Percentiles rank a stretch among this genome's conserved stretches.
Evolutionary conservation across 2,329 filamentous ascomycete species (phyloP).

Genomic region (Talaromyces albobiverticillius): DNA sequence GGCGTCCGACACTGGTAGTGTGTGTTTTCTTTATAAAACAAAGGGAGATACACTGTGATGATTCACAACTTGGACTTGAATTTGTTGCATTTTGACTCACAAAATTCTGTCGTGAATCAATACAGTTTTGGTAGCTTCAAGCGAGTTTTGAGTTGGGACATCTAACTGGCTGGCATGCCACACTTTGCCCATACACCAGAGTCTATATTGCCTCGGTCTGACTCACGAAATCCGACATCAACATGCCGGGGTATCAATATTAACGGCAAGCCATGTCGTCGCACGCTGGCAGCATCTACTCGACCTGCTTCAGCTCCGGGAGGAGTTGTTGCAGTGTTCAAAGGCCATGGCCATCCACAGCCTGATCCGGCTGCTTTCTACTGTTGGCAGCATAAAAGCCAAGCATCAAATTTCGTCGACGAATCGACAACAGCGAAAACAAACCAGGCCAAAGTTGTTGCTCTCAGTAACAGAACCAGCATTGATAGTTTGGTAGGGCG

Average conservation of each 20-base stretch:
- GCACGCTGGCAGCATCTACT: slow-evolving; percentile 57
- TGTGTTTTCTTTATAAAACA: no score
- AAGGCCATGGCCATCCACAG: slow-evolving; percentile 17
- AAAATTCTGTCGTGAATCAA: background rate
- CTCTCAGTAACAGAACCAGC: slow-evolving; percentile 67
- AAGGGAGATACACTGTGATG: no score
- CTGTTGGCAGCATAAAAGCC: slow-evolving; percentile 95
- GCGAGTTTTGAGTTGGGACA: background rate
- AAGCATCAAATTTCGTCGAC: slow-evolving; percentile 53
- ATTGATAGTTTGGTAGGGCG: slow-evolving; percentile 83
- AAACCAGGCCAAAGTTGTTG: slow-evolving; percentile 41
- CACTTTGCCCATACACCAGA: slow-evolving; percentile 75
- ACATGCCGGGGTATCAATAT: slow-evolving; percentile 88
- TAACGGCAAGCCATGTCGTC: slow-evolving; percentile 77
- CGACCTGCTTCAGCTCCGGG: slow-evolving; percentile 19
- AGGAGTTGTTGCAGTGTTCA: slow-evolving; percentile 6
- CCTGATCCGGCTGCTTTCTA: slow-evolving; percentile 53
- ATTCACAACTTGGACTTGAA: no score
- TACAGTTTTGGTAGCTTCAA: background rate
- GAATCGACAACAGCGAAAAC: background rate
- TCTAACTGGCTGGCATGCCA: slow-evolving; percentile 50
- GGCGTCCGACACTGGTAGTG: background rate
- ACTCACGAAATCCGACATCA: slow-evolving; percentile 77
- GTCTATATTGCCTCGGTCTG: slow-evolving; percentile 70
- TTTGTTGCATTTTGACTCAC: no score